Evolutionary conservation across 129 eudicot species (phyloP).

Genomic region (Dittrichia graveolens): DNA sequence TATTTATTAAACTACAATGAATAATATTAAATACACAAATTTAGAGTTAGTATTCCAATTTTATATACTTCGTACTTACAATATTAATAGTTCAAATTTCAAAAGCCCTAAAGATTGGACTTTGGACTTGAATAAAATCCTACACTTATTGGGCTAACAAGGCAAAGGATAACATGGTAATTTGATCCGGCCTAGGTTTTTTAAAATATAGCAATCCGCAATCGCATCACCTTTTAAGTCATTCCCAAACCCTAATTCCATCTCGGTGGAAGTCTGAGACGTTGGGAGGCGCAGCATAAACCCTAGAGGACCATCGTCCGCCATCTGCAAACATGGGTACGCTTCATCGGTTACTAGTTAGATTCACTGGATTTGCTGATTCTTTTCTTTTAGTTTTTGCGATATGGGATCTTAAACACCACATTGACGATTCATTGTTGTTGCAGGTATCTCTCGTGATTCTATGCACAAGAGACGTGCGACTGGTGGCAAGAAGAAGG

Average conservation of each 20-base stretch:
- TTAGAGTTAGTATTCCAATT: too few species aligned
- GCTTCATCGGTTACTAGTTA: neutral
- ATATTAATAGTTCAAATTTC: too few species aligned
- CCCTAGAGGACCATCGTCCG: constrained; percentile 13
- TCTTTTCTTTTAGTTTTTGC: neutral
- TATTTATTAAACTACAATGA: too few species aligned
- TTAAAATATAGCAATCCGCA: too few species aligned
- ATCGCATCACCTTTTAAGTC: constrained; percentile 11
- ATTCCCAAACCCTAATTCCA: constrained; percentile 20
- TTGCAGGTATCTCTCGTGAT: constrained; percentile 82
- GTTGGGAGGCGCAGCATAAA: constrained; percentile 23
- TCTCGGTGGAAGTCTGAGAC: neutral
- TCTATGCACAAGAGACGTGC: constrained; percentile 94
- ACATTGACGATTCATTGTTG: neutral
- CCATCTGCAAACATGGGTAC: constrained; percentile 40
- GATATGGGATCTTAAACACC: neutral
- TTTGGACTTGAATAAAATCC: too few species aligned
- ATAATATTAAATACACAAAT: too few species aligned
- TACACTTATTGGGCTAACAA: neutral
- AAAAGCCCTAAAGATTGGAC: too few species aligned
- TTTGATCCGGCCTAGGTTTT: constrained; percentile 10
- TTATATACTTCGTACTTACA: too few species aligned
- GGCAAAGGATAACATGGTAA: neutral
- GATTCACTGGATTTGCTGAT: neutral
- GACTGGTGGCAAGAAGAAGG: constrained; percentile 98